Base-by-base conservation (phyloP, 495 filamentous ascomycete genomes). In the Hyaloscypha hepaticicola region DNA sequence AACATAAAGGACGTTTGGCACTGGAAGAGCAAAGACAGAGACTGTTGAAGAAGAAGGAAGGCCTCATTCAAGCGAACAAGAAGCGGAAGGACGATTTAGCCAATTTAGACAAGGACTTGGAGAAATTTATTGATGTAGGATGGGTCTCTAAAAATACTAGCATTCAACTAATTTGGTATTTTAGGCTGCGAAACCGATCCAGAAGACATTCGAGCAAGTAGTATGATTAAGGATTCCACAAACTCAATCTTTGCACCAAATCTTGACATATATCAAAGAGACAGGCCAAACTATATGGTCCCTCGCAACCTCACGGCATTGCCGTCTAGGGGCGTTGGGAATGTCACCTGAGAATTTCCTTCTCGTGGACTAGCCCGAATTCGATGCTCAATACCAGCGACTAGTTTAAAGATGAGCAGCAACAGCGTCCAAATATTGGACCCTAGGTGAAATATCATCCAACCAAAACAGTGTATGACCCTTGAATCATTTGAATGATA, bases 11-110 rank as follows among this genome's bases (percentile, higher is more conserved):
- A 67, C 88, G 95, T 21, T 89, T 96, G 77, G 85, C 88, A 25
- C 80, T 98, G 11, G 96, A 99, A 71, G 89, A 92, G 75, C 87
- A 90, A 63, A 84, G 96, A 45, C 91, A 92, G 75, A 90, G 88
- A 67, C 80, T 97, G 27, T 77, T 97, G 60, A 94, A 91, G 80
- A 87, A 89, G 73, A 99, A 99, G 72, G 92, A 96, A 74, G 88
- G 87, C 56, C 80, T 99, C 61, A 96, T 96, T 61, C 88, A 90
- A 6, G 93, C 97, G 70, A 97, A 97, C 70, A 96, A 96, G 80
- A 96, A 92, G 77, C 82, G 93, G 57, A 94, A 95, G 74, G 93
- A 97, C 60, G 92, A 99, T 72, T 78, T 99, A 27, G 90, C 88
- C 34, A 96, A 87, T 67, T 79, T 97, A 38, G 93, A 96, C 70